Base-by-base conservation (phyloP, 2,329 filamentous ascomycete genomes). In the Chrysosporium queenslandicum region DNA sequence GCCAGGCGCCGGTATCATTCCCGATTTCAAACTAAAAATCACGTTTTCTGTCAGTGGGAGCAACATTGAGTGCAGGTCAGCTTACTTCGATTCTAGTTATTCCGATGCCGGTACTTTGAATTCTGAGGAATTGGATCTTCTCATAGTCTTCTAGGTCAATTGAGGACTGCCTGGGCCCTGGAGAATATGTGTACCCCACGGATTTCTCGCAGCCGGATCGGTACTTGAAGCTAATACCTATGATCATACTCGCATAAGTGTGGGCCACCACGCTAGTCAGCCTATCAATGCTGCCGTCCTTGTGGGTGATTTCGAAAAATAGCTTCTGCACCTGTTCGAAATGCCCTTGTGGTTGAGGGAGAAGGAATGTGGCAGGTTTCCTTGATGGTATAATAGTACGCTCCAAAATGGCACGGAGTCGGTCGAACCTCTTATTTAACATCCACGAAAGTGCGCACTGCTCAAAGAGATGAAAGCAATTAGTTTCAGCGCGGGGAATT, bases 371-470 rank as follows among this genome's bases (percentile, higher is more conserved):
- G 14, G 37, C 16, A 7, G n/a, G 16, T 14, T 5, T n/a, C n/a
- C n/a, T 21, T 18, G 30, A 39, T 9, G 16, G 8, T 18, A 20
- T 11, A 2, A 39, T n/a, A n/a, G n/a, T n/a, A n/a, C n/a, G 40
- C 9, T 21, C 27, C 18, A 40, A 45, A 9, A 54, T 29, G 12
- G 12, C 36, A 20, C 52, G 52, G 29, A 54, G 9, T 18, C 46
- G 52, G 21, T 54, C 52, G 29, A 36, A 54, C 12, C 9, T 18
- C 8, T 18, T 30, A 25, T 54, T 50, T 6, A 54, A 30, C 23
- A 50, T 37, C 52, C 52, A 50, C 21, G 46, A 54, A 45, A 54
- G 30, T 18, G 37, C 37, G 5, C 12, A 29, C 46, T 54, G 14
- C 23, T 25, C 14, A 16, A 3, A 18, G 12, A 20, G 23, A n/a